These are phyloP conservation scores for Epicoccum nigrum DNA, from an alignment of 2,329 filamentous ascomycete species.

Conservation along the genomic window DNA sequence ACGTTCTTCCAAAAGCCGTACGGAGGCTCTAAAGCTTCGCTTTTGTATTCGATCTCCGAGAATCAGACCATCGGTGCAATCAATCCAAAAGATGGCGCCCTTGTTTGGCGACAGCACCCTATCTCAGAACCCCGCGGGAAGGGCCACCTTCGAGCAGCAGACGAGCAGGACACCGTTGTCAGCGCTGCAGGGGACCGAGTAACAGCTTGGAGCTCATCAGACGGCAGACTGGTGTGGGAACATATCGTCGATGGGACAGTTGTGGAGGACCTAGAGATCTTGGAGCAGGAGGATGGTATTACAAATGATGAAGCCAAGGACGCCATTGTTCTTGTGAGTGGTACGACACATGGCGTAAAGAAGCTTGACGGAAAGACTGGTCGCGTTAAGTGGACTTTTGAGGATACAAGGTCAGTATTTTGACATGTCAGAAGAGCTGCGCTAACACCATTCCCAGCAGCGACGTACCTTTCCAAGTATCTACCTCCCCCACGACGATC, in stretches of 20 bases:
- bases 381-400: constrained; percentile 77
- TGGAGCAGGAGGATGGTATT: constrained; percentile 70
- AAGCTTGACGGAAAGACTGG: constrained; percentile 77
- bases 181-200: constrained; percentile 74
- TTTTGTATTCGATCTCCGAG: constrained; percentile 91
- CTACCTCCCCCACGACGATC: constrained; percentile 69
- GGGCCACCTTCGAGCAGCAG: constrained; percentile 70
- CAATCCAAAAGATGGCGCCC: constrained; percentile 81
- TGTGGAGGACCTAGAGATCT: constrained; percentile 75
- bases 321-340: constrained; percentile 70
- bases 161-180: constrained; percentile 77
- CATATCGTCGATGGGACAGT: constrained; percentile 61
- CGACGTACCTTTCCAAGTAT: constrained; percentile 77
- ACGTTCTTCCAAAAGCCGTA: constrained; percentile 95
- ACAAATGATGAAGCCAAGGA: constrained; percentile 62
- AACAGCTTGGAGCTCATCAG: constrained; percentile 81
- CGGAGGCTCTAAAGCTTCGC: constrained; percentile 79
- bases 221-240: constrained; percentile 80
- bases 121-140: constrained; percentile 47
- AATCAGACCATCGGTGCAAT: constrained; percentile 83
- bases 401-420: constrained; percentile 60
- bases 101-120: constrained; percentile 86
- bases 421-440: background rate
- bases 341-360: constrained; percentile 65
- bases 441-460: constrained; percentile 54